Evolutionary conservation across 768 basidiomycete genomes (phyloP), one percentile per base, ranked within the genome.

Genomic region (Epithele typhae): DNA sequence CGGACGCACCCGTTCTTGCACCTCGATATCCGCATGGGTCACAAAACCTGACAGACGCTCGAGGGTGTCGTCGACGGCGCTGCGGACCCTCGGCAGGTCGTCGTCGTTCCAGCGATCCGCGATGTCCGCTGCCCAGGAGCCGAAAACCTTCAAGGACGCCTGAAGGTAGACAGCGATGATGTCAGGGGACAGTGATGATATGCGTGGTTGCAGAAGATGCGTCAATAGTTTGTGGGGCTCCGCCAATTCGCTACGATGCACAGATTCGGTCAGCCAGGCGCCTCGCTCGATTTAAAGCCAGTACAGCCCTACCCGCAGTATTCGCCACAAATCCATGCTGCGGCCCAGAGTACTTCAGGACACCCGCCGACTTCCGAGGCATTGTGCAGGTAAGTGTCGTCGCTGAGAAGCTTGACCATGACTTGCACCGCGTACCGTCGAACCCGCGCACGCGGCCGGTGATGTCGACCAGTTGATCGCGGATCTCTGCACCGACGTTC

Each of bases 261-360:
- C n/a, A n/a, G n/a, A n/a, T n/a, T n/a, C n/a, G n/a, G n/a, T n/a
- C n/a, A 25, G 42, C 37, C n/a, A 19, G 2, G 17, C 30, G 14
- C 24, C 32, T 23, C 18, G n/a, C 11, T 8, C 19, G 14, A 43
- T n/a, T 15, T 14, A 17, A 14, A 23, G 45, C 25, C 40, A 12
- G 24, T 14, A 30, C 8, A 7, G 27, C 14, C 85, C 62, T 56
- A 93, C 94, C 81, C 75, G 76, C 87, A 84, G 63, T 92, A 91
- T 67, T 99, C 96, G 17, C 94, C 95, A 52, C 90, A 92, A 55
- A 97, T 88, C 89, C 91, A 99, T 5, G 92, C 92, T 9, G 93
- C 94, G 0, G 94, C 96, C 79, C 89, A 92, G 2, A 96, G 69
- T 8, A 95, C 79, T 59, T 94, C 90, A 0, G 83, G 78, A 57